Evolutionary conservation across 257 asterid genomes (phyloP).

Genomic region (Petunia secreta): DNA sequence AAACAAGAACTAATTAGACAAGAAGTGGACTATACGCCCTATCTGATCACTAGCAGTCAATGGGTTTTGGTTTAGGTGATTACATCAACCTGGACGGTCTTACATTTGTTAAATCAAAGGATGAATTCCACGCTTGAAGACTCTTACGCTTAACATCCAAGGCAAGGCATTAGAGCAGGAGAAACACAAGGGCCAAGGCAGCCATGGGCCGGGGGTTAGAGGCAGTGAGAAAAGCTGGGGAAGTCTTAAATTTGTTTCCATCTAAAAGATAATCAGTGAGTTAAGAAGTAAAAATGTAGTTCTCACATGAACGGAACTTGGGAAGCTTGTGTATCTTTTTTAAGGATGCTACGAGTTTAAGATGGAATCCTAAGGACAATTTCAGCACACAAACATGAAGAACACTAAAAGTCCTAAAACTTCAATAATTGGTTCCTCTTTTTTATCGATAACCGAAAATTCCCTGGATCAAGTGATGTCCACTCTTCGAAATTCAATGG

Average conservation of each 20-base stretch:
- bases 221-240: background rate
- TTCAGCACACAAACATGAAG: background rate
- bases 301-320: background rate
- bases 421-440: too few relatives aligned
- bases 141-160: background rate
- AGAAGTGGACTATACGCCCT: background rate
- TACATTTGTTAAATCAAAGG: slow-evolving; percentile 14
- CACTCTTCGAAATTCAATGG: too few relatives aligned
- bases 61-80: background rate
- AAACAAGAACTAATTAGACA: background rate
- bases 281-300: background rate
- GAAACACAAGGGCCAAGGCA: too few relatives aligned
- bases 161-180: background rate
- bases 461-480: too few relatives aligned
- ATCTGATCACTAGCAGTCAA: background rate
- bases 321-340: background rate
- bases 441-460: too few relatives aligned
- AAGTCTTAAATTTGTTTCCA: background rate
- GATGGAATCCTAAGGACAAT: background rate
- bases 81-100: background rate
- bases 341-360: background rate
- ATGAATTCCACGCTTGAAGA: slow-evolving; percentile 10
- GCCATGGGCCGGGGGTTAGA: background rate
- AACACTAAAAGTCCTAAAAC: background rate
- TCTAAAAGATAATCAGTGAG: background rate